Percentiles rank a stretch among this genome's conserved stretches.
phyloP scores from a whole-genome alignment of 768 basidiomycete species.

The Glaciozyma martinii region DNA sequence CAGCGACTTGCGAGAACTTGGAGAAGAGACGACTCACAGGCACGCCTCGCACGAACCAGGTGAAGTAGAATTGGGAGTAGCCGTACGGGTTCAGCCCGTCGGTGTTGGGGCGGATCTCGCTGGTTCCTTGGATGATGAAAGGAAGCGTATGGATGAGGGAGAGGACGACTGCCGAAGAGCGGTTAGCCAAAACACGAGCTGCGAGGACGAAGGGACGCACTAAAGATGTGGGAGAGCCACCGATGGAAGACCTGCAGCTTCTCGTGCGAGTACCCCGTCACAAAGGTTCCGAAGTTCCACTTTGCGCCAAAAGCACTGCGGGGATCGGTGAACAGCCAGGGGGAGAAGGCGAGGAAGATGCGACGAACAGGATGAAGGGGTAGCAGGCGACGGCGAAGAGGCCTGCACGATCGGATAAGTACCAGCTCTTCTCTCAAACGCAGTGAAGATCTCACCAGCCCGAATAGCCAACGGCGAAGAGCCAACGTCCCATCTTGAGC shows the following conservation, averaged over 20 bases:
- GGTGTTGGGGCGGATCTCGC: slow-evolving; percentile 25
- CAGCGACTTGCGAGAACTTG: no score
- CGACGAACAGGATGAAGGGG: slow-evolving; percentile 29
- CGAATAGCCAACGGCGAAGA: slow-evolving; percentile 33
- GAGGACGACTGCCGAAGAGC: slow-evolving; percentile 12
- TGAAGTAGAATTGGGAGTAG: slow-evolving; percentile 24
- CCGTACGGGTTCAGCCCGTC: slow-evolving; percentile 26
- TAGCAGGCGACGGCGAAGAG: slow-evolving; percentile 31
- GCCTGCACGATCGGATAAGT: slow-evolving; percentile 5
- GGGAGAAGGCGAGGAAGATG: no score
- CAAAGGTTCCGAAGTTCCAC: slow-evolving; percentile 32
- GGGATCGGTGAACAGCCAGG: no score
- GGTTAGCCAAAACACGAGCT: no score
- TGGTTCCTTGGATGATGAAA: slow-evolving; percentile 26
- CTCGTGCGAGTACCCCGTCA: slow-evolving; percentile 36
- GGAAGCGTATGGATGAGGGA: slow-evolving; percentile 32
- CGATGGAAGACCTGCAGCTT: slow-evolving; percentile 36
- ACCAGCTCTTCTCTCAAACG: no score
- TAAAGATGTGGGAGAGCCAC: slow-evolving; percentile 31
- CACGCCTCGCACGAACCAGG: slow-evolving; percentile 27
- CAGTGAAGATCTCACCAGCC: no score
- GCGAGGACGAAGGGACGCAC: slow-evolving; percentile 6
- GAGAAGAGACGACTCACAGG: slow-evolving; percentile 14
- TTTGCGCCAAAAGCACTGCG: slow-evolving; percentile 33
- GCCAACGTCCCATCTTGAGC: slow-evolving; percentile 33